These are phyloP conservation scores for Pholiota microspora DNA, from an alignment of 768 basidiomycete species.

Conservation along the genomic window DNA sequence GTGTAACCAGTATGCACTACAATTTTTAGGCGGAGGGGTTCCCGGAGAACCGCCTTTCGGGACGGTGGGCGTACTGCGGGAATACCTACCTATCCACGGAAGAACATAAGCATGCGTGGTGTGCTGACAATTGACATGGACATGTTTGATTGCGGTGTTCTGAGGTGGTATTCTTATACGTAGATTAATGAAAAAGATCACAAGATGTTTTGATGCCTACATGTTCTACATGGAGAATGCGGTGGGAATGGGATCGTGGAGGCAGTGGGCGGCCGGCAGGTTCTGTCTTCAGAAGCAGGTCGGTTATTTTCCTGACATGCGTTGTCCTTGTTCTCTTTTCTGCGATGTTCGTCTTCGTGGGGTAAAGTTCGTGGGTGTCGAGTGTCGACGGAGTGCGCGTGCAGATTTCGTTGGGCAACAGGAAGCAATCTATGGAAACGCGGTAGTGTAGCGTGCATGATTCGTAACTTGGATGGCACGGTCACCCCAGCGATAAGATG, in stretches of 20 bases:
- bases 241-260: too few species aligned
- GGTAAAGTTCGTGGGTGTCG: too few species aligned
- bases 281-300: background rate
- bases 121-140: background rate
- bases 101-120: background rate
- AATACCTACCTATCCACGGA: background rate
- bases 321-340: background rate
- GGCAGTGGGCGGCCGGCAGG: background rate
- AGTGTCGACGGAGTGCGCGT: too few species aligned
- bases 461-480: too few species aligned
- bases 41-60: background rate
- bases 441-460: too few species aligned
- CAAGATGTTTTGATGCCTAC: background rate
- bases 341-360: too few species aligned
- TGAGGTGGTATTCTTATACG: background rate
- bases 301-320: background rate
- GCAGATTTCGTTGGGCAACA: too few species aligned
- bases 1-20: too few species aligned
- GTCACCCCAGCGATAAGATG: too few species aligned
- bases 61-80: background rate
- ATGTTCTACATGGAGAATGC: background rate
- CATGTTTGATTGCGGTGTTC: background rate
- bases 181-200: conserved; percentile 4
- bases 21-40: too few species aligned
- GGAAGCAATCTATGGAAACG: too few species aligned